Conservation (phyloP, 352 stramenopile species). For the Phytophthora capsici region DNA sequence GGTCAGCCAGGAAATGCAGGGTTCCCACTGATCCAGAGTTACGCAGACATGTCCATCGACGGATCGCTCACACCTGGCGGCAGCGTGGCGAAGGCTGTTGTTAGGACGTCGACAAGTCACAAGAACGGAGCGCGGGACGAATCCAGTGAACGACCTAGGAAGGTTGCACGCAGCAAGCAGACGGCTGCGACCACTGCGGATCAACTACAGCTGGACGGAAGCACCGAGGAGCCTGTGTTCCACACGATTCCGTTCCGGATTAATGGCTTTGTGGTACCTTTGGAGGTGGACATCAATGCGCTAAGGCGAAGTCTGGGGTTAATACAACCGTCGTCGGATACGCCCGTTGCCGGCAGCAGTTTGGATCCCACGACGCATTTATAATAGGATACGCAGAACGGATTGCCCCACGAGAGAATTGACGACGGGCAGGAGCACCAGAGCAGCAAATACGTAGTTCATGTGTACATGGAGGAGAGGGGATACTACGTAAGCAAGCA, state of each 20-base stretch:
- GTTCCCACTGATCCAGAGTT: constrained; percentile 57
- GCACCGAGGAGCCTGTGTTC: constrained; percentile 53
- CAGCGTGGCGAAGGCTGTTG: constrained; percentile 10
- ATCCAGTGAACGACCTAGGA: constrained; percentile 51
- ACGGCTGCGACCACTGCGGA: constrained; percentile 14
- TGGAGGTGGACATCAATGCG: constrained; percentile 72
- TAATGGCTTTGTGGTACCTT: constrained; percentile 72
- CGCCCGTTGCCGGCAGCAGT: constrained; percentile 16
- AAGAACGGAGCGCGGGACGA: constrained; percentile 41
- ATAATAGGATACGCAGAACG: constrained; percentile 32
- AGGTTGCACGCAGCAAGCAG: constrained; percentile 44
- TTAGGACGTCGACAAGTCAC: constrained; percentile 23
- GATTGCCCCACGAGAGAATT: constrained; percentile 7
- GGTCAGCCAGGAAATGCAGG: constrained; percentile 20
- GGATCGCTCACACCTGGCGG: constrained; percentile 31
- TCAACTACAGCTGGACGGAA: constrained; percentile 35
- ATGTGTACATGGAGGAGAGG: constrained; percentile 18
- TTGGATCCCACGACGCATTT: constrained; percentile 37
- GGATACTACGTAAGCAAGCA: constrained; percentile 15
- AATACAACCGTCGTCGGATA: constrained; percentile 22
- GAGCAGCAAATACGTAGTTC: constrained; percentile 21
- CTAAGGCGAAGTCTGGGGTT: constrained; percentile 60
- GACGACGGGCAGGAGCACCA: background rate
- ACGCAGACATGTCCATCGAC: constrained; percentile 48
- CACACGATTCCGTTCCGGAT: constrained; percentile 75